Conservation (phyloP, 192 early-diverging fungal genomes). For the Piromyces sp. region DNA sequence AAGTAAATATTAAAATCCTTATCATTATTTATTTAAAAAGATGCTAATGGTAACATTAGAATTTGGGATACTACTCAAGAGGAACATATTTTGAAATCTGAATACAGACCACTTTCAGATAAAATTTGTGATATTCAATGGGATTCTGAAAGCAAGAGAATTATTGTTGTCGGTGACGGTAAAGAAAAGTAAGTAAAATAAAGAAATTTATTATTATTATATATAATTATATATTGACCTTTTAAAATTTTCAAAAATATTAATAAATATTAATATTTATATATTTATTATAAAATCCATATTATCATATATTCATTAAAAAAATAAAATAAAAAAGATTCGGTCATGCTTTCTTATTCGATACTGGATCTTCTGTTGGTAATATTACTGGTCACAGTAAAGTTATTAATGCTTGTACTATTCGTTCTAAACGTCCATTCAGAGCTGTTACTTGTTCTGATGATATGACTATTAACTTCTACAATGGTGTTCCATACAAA, state of each 20-base stretch:
- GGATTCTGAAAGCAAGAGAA: slow-evolving; percentile 86
- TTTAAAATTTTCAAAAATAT: too few species aligned
- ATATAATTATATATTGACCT: too few species aligned
- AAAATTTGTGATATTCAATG: slow-evolving; percentile 77
- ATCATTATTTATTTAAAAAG: too few species aligned
- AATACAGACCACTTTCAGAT: slow-evolving; percentile 43
- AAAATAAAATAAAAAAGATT: slow-evolving; percentile 25
- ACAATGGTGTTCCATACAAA: slow-evolving; percentile 82
- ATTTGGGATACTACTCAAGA: slow-evolving; percentile 79
- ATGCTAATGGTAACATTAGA: slow-evolving; percentile 73
- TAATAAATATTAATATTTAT: too few species aligned
- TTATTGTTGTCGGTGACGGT: slow-evolving; percentile 93
- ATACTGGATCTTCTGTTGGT: slow-evolving; percentile 75
- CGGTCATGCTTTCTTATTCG: slow-evolving; percentile 78
- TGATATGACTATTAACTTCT: slow-evolving; percentile 76
- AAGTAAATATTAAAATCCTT: too few species aligned
- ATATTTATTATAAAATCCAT: not conserved
- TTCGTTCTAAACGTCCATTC: slow-evolving; percentile 72
- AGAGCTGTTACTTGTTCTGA: slow-evolving; percentile 82
- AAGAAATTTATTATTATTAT: not conserved
- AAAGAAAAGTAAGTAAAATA: slow-evolving; percentile 40
- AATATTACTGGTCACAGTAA: slow-evolving; percentile 82
- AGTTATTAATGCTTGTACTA: slow-evolving; percentile 66
- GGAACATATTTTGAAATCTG: slow-evolving; percentile 70
- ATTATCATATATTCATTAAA: not conserved